Base-by-base conservation (phyloP, 768 basidiomycete genomes). In the Psilocybe azurescens region DNA sequence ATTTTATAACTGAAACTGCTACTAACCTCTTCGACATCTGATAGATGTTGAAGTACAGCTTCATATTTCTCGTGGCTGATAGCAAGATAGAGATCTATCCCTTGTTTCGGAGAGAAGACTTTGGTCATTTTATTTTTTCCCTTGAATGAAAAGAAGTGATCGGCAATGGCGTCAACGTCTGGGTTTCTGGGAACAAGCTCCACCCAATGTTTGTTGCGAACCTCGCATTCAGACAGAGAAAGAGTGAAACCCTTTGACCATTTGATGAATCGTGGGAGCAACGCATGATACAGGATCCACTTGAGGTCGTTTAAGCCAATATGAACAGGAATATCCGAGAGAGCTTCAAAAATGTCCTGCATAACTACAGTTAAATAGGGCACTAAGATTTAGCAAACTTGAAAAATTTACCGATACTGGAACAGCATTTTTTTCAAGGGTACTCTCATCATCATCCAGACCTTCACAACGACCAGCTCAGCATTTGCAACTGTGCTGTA, bases 271-370 rank as follows among this genome's bases (percentile, higher is more conserved):
- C 28, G 30, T 0, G 67, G 67, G 16, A 66, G 44, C 1, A 72
- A 9, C 6, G 58, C 55, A 13, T 63, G 28, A 48, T 65, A 73
- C 8, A 63, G 55, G 9, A 67, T 52, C 1, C 4, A 11, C 41
- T 72, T 72, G 11, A 73, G 61, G 1, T 63, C 65, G 1, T 11
- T 20, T 8, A 62, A 63, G 11, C 70, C 70, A 24, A 74, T 71
- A 47, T 72, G 70, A 36, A 65, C 68, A 1, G 70, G 69, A 46
- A 73, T 65, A 48, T 72, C 56, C 7, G 63, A 56, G 1, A 72
- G 61, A 4, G 63, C 66, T 60, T 71, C 69, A 16, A 69, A 3
- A 11, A 71, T 20, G 20, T 20, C 20, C 20, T 20, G 20, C 20
- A 20, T 20, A 20, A 20, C 20, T 20, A 20, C 20, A 20, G 20